Percentiles rank a stretch among this genome's conserved stretches.
phyloP scores from a whole-genome alignment of 2,329 filamentous ascomycete species.

The Diaporthe citriasiana region DNA sequence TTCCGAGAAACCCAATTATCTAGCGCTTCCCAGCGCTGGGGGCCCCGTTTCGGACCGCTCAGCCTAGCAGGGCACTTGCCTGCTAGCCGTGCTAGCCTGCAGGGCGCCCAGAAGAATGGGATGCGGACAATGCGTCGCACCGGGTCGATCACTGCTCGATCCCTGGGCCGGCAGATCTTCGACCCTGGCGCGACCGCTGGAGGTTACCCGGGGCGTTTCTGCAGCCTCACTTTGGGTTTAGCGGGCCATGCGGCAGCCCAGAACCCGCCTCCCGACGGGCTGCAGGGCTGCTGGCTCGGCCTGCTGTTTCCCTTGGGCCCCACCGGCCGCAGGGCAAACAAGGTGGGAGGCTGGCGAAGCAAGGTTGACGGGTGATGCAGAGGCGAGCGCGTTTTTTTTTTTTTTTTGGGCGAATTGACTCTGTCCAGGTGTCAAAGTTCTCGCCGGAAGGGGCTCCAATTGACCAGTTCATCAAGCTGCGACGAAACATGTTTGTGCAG shows the following conservation, averaged over 20 bases:
- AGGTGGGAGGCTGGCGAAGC: slow-evolving; percentile 9
- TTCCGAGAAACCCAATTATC: slow-evolving; percentile 26
- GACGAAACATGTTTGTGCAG: slow-evolving; percentile 29
- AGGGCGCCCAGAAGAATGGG: slow-evolving; percentile 9
- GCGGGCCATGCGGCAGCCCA: slow-evolving; percentile 10
- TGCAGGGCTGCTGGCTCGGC: slow-evolving; percentile 25
- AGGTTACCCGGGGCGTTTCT: slow-evolving; percentile 1
- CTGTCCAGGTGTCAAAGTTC: slow-evolving; percentile 23
- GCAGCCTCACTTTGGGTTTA: slow-evolving; percentile 31
- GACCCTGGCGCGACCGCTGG: slow-evolving; percentile 22
- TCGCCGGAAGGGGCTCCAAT: slow-evolving; percentile 31
- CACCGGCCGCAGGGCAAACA: slow-evolving; percentile 22
- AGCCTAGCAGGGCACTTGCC: slow-evolving; percentile 32
- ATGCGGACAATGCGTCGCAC: slow-evolving; percentile 25
- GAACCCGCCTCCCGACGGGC: slow-evolving; percentile 21
- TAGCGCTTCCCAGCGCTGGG: slow-evolving; percentile 32
- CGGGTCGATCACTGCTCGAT: slow-evolving; percentile 33
- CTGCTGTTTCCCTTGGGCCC: neutral
- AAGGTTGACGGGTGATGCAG: slow-evolving; percentile 19
- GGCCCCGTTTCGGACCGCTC: slow-evolving; percentile 32
- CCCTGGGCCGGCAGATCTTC: slow-evolving; percentile 28
- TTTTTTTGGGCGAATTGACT: slow-evolving; percentile 28
- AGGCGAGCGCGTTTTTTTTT: neutral
- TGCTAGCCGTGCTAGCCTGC: slow-evolving; percentile 21
- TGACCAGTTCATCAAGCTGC: slow-evolving; percentile 30